A percentile compares a stretch with the other conserved stretches of the same genome.
phyloP scores from a whole-genome alignment of 23 red algal species.

The Pyropia haitanensis region DNA sequence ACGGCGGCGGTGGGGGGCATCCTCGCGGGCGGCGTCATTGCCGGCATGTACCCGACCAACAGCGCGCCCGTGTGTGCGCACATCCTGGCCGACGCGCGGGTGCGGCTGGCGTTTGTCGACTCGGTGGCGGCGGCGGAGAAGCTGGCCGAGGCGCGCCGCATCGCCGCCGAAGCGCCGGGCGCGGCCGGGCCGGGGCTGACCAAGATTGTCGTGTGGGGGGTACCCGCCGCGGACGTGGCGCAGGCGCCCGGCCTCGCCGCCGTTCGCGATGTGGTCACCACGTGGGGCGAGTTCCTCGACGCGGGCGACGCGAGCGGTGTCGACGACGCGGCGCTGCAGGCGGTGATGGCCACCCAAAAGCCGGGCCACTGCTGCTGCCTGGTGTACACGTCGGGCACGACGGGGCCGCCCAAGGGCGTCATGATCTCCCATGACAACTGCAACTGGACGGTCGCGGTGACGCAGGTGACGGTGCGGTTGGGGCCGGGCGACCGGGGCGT shows the following conservation, averaged over 20 bases:
- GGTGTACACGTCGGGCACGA: constrained; percentile 90
- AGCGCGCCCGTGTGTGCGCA: constrained; percentile 39
- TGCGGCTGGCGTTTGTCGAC: constrained; percentile 65
- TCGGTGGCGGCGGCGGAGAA: constrained; percentile 32
- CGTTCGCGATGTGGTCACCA: not conserved
- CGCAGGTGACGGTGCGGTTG: constrained; percentile 4
- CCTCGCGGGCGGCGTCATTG: constrained; percentile 40
- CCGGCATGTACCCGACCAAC: constrained; percentile 76
- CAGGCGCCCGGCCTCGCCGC: no score
- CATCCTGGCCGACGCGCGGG: constrained; percentile 43
- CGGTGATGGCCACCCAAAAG: not conserved
- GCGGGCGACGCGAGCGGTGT: constrained; percentile 1
- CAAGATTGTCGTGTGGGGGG: constrained; percentile 40
- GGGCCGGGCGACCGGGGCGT: constrained; percentile 30
- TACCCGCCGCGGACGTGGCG: not conserved
- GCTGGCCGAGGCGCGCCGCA: constrained; percentile 14
- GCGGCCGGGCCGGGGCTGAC: constrained; percentile 5
- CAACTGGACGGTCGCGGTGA: constrained; percentile 29
- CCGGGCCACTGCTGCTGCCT: constrained; percentile 50
- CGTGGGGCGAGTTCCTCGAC: constrained; percentile 41
- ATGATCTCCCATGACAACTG: constrained; percentile 89
- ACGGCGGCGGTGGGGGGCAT: constrained; percentile 58
- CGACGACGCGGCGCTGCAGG: constrained; percentile 16
- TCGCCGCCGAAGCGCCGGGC: not conserved
- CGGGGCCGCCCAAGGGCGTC: constrained; percentile 80